Percentiles rank a stretch among this genome's conserved stretches.
Conservation (phyloP, 2,329 filamentous ascomycete genomes). For the Gnomoniopsis sp. region DNA sequence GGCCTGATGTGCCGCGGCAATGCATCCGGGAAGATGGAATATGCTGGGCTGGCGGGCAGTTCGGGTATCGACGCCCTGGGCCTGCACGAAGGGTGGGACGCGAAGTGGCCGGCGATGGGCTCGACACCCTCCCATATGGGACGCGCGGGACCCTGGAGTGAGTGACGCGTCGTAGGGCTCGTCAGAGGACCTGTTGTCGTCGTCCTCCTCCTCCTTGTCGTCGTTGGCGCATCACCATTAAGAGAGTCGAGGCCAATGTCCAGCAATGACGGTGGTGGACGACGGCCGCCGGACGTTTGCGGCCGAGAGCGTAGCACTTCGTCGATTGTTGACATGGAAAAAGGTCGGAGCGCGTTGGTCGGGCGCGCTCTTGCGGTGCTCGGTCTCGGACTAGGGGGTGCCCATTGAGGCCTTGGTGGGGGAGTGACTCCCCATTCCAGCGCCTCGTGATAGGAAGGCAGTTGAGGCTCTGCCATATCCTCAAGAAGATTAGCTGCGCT, state of each 20-base stretch:
- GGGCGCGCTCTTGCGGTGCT: background rate
- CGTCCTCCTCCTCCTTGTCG: background rate
- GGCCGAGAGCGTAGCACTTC: background rate
- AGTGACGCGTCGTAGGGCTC: background rate
- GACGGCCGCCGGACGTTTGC: background rate
- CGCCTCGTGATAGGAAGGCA: slow-evolving; percentile 10
- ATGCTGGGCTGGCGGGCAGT: background rate
- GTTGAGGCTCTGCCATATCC: background rate
- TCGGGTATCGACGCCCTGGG: background rate
- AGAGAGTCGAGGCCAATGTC: background rate
- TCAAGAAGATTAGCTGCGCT: background rate
- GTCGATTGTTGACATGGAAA: slow-evolving; percentile 8
- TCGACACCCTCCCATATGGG: background rate
- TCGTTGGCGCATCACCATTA: background rate
- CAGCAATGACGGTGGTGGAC: background rate
- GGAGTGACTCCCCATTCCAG: slow-evolving; percentile 10
- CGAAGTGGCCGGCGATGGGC: background rate
- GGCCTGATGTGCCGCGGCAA: slow-evolving; percentile 7
- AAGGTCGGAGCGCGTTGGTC: background rate
- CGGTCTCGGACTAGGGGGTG: slow-evolving; percentile 4
- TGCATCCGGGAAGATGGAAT: slow-evolving; percentile 2
- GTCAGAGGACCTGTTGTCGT: background rate
- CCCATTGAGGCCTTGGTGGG: slow-evolving; percentile 7
- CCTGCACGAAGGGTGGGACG: background rate
- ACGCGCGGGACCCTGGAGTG: background rate